Evolutionary conservation across 371 early-diverging fungal species (phyloP).

Genomic region (Coemansia sp.): DNA sequence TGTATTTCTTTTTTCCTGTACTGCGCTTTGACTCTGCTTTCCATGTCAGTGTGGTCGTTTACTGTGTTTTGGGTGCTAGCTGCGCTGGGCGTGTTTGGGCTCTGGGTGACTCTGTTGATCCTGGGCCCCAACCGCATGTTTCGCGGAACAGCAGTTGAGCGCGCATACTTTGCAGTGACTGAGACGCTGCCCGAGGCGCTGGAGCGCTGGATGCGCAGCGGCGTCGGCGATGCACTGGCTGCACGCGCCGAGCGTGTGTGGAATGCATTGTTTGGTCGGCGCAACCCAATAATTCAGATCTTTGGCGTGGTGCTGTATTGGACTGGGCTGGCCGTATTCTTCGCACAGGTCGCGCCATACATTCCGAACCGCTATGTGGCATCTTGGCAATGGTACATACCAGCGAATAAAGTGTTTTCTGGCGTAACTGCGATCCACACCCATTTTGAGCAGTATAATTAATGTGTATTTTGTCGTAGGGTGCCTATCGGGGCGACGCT

Average conservation of each 20-base stretch:
- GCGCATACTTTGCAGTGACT: constrained; percentile 19
- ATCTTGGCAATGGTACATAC: constrained; percentile 40
- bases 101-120: constrained; percentile 54
- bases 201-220: constrained; percentile 26
- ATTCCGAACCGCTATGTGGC: constrained; percentile 44
- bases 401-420: background rate
- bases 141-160: constrained; percentile 46
- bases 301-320: constrained; percentile 30
- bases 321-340: constrained; percentile 35
- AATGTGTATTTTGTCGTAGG: constrained; percentile 8
- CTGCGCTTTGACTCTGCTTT: background rate
- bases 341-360: constrained; percentile 26
- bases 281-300: constrained; percentile 45
- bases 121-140: constrained; percentile 56
- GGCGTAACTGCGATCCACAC: background rate
- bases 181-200: constrained; percentile 20
- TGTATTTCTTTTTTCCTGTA: background rate
- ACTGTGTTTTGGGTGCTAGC: constrained; percentile 20
- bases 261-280: constrained; percentile 42
- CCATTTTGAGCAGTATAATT: background rate
- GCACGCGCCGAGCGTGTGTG: constrained; percentile 52
- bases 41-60: constrained; percentile 7
- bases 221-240: constrained; percentile 48
- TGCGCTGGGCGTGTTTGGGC: constrained; percentile 15
- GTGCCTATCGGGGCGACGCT: constrained; percentile 29